Percentiles rank a stretch among this genome's conserved stretches.
Evolutionary conservation across 2,329 filamentous ascomycete genomes (phyloP).

Genomic region (Hymenoscyphus albidus): DNA sequence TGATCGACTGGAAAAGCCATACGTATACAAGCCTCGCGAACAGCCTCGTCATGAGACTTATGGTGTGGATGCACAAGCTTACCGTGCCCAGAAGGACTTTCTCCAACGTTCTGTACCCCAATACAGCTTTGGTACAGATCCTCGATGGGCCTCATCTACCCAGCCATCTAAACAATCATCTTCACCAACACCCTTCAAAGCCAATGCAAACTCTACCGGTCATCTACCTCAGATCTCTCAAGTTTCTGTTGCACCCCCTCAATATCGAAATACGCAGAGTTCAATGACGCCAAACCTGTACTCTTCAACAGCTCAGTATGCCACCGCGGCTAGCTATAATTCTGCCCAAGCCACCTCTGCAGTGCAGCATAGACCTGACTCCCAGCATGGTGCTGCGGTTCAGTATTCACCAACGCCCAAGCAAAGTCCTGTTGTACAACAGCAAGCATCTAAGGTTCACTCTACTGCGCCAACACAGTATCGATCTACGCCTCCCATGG

Average conservation of each 20-base stretch:
- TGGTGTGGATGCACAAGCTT: slow-evolving; percentile 33
- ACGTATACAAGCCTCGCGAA: slow-evolving; percentile 48
- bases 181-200: background rate
- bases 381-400: background rate
- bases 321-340: background rate
- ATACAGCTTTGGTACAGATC: slow-evolving; percentile 33
- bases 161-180: slow-evolving; percentile 1
- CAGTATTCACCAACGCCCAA: slow-evolving; percentile 4
- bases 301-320: background rate
- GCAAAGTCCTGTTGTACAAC: background rate
- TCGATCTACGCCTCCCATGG: slow-evolving; percentile 16
- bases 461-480: slow-evolving; percentile 20
- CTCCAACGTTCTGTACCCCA: slow-evolving; percentile 29
- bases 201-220: background rate
- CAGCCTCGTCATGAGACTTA: slow-evolving; percentile 23
- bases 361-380: background rate
- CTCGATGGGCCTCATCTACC: slow-evolving; percentile 22
- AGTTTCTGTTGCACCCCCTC: slow-evolving; percentile 10
- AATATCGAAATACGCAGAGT: slow-evolving; percentile 9
- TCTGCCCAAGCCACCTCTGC: background rate
- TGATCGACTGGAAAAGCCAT: slow-evolving; percentile 44
- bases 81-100: slow-evolving; percentile 34
- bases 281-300: background rate
- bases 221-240: slow-evolving; percentile 1
- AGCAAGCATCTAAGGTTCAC: slow-evolving; percentile 8